phyloP scores from a whole-genome alignment of 768 basidiomycete genomes.

The Clathrus columnatus region DNA sequence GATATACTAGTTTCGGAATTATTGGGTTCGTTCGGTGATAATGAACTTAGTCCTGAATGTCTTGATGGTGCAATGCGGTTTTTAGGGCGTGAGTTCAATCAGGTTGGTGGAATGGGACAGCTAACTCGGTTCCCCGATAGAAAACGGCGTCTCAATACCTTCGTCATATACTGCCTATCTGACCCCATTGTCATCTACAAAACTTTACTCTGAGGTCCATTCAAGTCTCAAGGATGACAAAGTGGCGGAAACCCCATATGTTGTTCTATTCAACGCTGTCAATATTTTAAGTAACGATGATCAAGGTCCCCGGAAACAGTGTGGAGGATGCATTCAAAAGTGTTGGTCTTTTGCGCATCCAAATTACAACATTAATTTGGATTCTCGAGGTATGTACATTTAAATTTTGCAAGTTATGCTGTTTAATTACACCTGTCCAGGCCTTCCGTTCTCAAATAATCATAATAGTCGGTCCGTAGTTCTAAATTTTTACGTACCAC shows the following conservation, averaged over 20 bases:
- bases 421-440: slow-evolving; percentile 28
- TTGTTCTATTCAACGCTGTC: slow-evolving; percentile 95
- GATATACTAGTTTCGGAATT: slow-evolving; percentile 96
- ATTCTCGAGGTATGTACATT: slow-evolving; percentile 49
- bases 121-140: slow-evolving; percentile 34
- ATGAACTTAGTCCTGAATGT: slow-evolving; percentile 97
- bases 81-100: slow-evolving; percentile 62
- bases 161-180: slow-evolving; percentile 92
- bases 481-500: slow-evolving; percentile 85
- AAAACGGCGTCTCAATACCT: slow-evolving; percentile 91
- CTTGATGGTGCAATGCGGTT: slow-evolving; percentile 92
- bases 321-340: slow-evolving; percentile 81
- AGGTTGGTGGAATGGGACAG: background rate
- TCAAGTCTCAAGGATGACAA: slow-evolving; percentile 48
- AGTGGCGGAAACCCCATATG: slow-evolving; percentile 89
- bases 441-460: slow-evolving; percentile 86
- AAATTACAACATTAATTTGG: slow-evolving; percentile 64
- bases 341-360: slow-evolving; percentile 99
- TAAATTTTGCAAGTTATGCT: background rate
- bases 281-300: slow-evolving; percentile 79
- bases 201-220: slow-evolving; percentile 76
- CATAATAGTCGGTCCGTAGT: slow-evolving; percentile 89
- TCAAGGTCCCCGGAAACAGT: slow-evolving; percentile 46
- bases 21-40: slow-evolving; percentile 95
- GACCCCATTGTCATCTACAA: slow-evolving; percentile 90